Evolutionary conservation across 306 rosid species (phyloP).

Genomic region (Prunus padus): DNA sequence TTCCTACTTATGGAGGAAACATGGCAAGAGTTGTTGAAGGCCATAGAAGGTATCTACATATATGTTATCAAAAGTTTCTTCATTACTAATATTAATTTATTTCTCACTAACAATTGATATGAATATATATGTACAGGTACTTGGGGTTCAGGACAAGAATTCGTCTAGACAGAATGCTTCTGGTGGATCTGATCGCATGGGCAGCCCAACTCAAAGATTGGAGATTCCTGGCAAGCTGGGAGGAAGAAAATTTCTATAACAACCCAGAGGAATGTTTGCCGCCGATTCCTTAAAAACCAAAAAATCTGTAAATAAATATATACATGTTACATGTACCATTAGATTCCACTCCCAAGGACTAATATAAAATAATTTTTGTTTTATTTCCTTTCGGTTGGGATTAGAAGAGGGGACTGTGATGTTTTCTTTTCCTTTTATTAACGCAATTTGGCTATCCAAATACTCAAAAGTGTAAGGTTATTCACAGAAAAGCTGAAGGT

Average conservation of each 20-base stretch:
- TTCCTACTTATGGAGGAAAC: conserved; percentile 84
- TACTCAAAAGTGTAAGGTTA: neutral
- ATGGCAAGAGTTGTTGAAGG: conserved; percentile 93
- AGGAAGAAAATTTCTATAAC: conserved; percentile 43
- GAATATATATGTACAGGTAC: conserved; percentile 11
- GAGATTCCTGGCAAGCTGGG: conserved; percentile 40
- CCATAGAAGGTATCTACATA: conserved; percentile 58
- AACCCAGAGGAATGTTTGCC: conserved; percentile 49
- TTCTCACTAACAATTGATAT: neutral
- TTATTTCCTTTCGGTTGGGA: neutral
- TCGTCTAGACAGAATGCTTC: conserved; percentile 19
- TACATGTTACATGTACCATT: neutral
- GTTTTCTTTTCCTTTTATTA: neutral
- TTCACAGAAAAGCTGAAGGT: too few species aligned
- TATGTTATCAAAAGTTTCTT: too few species aligned
- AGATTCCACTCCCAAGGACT: neutral
- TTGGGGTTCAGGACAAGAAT: conserved; percentile 42
- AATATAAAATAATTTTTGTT: neutral
- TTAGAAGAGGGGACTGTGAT: neutral
- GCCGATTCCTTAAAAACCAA: conserved; percentile 8
- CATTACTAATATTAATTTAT: neutral
- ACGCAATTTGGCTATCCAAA: neutral
- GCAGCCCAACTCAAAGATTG: conserved; percentile 25
- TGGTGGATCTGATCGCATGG: conserved; percentile 37
- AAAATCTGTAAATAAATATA: neutral